A percentile compares a stretch with the other conserved stretches of the same genome.
These are phyloP conservation scores for Euclidium syriacum DNA, from an alignment of 345 rosid genomes.

Conservation along the genomic window DNA sequence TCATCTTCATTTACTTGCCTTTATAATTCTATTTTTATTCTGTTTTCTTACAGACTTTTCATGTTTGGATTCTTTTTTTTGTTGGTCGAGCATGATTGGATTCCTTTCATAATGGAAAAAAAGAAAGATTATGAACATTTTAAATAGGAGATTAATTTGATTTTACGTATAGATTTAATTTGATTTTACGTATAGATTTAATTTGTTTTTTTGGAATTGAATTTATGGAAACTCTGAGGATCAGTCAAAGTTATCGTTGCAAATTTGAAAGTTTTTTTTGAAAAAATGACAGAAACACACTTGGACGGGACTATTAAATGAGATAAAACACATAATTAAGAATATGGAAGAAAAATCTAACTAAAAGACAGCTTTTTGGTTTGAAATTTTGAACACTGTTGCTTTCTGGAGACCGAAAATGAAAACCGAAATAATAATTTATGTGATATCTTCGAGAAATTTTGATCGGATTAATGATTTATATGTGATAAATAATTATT, in stretches of 20 bases:
- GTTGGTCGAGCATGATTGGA: too few relatives aligned
- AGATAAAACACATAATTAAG: too few relatives aligned
- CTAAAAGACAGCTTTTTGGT: too few relatives aligned
- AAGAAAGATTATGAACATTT: not conserved
- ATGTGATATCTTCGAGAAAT: too few relatives aligned
- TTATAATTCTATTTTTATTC: not conserved
- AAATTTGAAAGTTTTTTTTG: not conserved
- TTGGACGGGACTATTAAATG: not conserved
- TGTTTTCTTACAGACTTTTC: not conserved
- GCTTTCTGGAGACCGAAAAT: too few relatives aligned
- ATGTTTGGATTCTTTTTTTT: not conserved
- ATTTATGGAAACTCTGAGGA: not conserved
- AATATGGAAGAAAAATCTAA: constrained; percentile 1
- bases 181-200: not conserved
- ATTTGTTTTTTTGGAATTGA: too few relatives aligned
- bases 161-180: not conserved
- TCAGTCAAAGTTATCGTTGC: constrained; percentile 3
- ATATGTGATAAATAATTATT: too few relatives aligned
- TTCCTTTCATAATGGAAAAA: not conserved
- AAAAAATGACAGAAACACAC: not conserved
- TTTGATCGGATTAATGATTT: too few relatives aligned
- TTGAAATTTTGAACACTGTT: too few relatives aligned
- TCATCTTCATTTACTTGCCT: not conserved
- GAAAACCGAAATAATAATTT: too few relatives aligned
- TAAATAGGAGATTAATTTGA: not conserved